phyloP scores from a whole-genome alignment of 805 yeast genomes.

The Saccharomycopsis vini region DNA sequence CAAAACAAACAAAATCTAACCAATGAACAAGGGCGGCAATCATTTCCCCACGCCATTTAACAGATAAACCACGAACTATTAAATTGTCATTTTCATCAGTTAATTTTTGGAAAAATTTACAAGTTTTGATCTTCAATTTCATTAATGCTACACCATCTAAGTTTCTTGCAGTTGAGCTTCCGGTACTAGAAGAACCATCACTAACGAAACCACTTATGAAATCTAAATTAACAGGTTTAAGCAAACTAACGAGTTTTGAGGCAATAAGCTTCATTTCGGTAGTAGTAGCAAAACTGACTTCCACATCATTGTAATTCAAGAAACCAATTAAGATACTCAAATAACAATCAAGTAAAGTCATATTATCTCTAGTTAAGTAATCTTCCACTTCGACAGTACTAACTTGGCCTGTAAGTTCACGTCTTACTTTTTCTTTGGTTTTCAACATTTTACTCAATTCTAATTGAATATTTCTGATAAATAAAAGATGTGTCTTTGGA shows the following conservation, averaged over 20 bases:
- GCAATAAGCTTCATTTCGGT: conserved; percentile 11
- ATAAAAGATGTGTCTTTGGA: conserved; percentile 27
- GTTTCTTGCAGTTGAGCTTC: too few species aligned
- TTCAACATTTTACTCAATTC: conserved; percentile 34
- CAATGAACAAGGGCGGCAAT: conserved; percentile 5
- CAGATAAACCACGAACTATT: conserved; percentile 7
- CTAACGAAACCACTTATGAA: too few species aligned
- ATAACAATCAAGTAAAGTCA: conserved; percentile 12
- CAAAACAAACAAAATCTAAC: conserved; percentile 15
- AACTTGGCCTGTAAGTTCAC: background rate
- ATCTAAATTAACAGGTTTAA: conserved; percentile 11
- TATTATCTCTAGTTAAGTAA: conserved; percentile 1
- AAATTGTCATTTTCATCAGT: conserved; percentile 6
- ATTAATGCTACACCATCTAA: background rate
- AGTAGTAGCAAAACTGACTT: conserved; percentile 8
- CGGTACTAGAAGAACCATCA: background rate
- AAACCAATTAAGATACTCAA: conserved; percentile 14
- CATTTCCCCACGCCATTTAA: conserved; percentile 11
- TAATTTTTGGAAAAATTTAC: conserved; percentile 14
- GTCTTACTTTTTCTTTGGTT: background rate
- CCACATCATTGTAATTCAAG: conserved; percentile 9
- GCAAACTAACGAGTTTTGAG: conserved; percentile 2
- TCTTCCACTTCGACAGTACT: background rate
- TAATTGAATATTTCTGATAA: conserved; percentile 7
- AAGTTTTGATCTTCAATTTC: conserved; percentile 12